Percentiles rank a stretch among this genome's conserved stretches.
phyloP scores from a whole-genome alignment of 345 rosid genomes.

The Noccaea caerulescens region DNA sequence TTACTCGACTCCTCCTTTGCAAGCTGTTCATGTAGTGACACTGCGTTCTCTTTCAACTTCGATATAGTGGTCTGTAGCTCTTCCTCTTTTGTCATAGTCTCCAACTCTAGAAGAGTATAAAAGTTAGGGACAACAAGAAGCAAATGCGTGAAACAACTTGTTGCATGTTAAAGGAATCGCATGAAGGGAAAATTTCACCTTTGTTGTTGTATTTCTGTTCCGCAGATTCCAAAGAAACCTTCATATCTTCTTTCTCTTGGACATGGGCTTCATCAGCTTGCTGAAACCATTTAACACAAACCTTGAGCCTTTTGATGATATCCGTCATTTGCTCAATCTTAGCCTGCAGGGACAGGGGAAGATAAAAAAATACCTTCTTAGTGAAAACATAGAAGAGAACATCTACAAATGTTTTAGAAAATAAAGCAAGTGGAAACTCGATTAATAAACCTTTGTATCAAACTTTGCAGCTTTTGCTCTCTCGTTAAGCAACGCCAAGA shows the following conservation, averaged over 20 bases:
- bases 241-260: conserved; percentile 60
- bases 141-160: not conserved
- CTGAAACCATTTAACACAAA: conserved; percentile 81
- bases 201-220: conserved; percentile 55
- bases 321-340: conserved; percentile 61
- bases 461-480: conserved; percentile 69
- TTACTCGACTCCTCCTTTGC: conserved; percentile 67
- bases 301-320: conserved; percentile 65
- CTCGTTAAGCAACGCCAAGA: conserved; percentile 72
- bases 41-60: conserved; percentile 51
- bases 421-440: not conserved
- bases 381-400: not conserved
- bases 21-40: conserved; percentile 56
- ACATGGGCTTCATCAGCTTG: conserved; percentile 61
- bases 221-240: conserved; percentile 54
- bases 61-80: conserved; percentile 48
- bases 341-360: conserved; percentile 48
- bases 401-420: not conserved
- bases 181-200: conserved; percentile 47
- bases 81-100: conserved; percentile 60
- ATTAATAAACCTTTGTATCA: conserved; percentile 67
- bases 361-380: not conserved
- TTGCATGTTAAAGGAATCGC: not conserved
- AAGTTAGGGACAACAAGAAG: not conserved
- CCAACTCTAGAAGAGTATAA: conserved; percentile 52